Evolutionary conservation across 73 alveolate genomes (phyloP).

Genomic region (Tetrahymena elliotti): DNA sequence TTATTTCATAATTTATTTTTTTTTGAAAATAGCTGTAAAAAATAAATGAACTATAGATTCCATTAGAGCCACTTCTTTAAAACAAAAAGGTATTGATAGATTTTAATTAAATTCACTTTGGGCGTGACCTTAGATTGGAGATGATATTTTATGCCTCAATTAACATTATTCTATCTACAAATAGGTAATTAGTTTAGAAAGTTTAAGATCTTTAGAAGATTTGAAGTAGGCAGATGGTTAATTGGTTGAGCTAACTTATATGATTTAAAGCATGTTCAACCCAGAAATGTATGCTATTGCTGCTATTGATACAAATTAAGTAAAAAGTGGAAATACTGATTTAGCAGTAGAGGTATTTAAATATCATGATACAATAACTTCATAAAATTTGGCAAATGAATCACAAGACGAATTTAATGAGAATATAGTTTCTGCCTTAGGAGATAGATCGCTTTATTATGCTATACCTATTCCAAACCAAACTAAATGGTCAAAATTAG

Average conservation of each 20-base stretch:
- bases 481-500: background rate
- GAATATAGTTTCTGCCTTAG: background rate
- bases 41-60: background rate
- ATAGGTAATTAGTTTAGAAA: background rate
- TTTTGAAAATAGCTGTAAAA: background rate
- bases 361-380: background rate
- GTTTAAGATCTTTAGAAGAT: background rate
- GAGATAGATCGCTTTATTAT: background rate
- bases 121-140: too few relatives aligned
- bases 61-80: background rate
- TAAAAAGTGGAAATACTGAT: background rate
- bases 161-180: background rate
- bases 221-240: background rate
- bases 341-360: background rate
- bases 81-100: background rate
- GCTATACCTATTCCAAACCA: background rate
- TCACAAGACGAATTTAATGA: background rate
- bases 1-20: too few relatives aligned
- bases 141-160: too few relatives aligned
- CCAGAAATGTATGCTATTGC: background rate
- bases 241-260: background rate
- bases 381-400: background rate
- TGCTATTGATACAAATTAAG: background rate
- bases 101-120: too few relatives aligned
- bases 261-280: background rate